phyloP scores from a whole-genome alignment of 495 filamentous ascomycete species.

The Clohesyomyces aquaticus region DNA sequence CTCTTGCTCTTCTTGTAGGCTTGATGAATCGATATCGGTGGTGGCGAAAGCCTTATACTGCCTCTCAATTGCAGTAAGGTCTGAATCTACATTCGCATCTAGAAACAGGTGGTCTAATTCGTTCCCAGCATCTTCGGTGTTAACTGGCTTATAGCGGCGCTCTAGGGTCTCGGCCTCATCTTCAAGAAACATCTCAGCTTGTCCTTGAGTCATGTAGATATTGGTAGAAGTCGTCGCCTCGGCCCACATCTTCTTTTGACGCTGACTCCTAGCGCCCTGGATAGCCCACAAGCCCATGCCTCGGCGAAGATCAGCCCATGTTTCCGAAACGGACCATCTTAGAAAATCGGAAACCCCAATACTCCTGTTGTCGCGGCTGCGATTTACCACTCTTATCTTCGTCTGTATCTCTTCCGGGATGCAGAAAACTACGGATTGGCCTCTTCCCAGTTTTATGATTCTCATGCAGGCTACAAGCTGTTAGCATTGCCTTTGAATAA shows the following conservation, averaged over 20 bases:
- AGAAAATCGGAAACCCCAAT: constrained; percentile 58
- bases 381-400: constrained; percentile 42
- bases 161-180: constrained; percentile 53
- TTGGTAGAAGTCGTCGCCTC: constrained; percentile 6
- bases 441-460: constrained; percentile 45
- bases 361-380: constrained; percentile 13
- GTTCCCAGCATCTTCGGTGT: constrained; percentile 3
- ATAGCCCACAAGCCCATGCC: constrained; percentile 63
- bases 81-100: constrained; percentile 17
- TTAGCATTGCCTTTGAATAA: constrained; percentile 10
- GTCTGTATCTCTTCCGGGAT: constrained; percentile 54
- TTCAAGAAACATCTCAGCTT: constrained; percentile 55
- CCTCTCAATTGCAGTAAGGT: constrained; percentile 44
- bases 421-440: constrained; percentile 49
- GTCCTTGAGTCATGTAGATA: constrained; percentile 15
- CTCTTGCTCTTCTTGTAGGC: constrained; percentile 71
- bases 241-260: constrained; percentile 16
- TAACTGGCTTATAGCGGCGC: constrained; percentile 46
- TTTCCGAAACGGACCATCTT: constrained; percentile 62
- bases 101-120: neutral
- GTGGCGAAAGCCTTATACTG: constrained; percentile 54
- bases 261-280: constrained; percentile 57
- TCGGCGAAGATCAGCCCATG: constrained; percentile 53
- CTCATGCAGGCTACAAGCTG: constrained; percentile 54
- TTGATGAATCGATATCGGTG: constrained; percentile 44